phyloP scores from a whole-genome alignment of 257 asterid genomes.

The Knoxia roxburghii region DNA sequence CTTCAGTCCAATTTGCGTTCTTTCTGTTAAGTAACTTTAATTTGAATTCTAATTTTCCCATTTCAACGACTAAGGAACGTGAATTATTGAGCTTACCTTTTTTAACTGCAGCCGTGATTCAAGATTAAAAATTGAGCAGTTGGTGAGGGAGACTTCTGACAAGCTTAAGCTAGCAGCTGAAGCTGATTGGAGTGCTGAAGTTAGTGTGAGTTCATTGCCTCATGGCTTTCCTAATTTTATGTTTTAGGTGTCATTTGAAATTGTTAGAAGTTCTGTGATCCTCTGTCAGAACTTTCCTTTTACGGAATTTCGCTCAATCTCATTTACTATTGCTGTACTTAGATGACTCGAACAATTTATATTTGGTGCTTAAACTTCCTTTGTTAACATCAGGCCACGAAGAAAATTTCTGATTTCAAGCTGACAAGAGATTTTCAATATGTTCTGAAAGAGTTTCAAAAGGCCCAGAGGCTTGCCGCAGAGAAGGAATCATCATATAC shows the following conservation, averaged over 20 bases:
- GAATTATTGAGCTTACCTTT: not conserved
- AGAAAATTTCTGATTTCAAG: constrained; percentile 48
- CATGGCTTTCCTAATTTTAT: not conserved
- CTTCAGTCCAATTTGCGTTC: not conserved
- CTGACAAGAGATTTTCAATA: constrained; percentile 52
- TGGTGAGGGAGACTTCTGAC: constrained; percentile 39
- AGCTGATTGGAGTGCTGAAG: constrained; percentile 21
- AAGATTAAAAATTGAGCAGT: constrained; percentile 29
- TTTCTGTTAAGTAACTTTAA: not conserved
- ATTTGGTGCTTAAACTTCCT: not conserved
- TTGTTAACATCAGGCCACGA: constrained; percentile 32
- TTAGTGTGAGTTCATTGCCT: not conserved
- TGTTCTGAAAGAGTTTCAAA: constrained; percentile 50
- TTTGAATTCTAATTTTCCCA: not conserved
- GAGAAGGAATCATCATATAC: constrained; percentile 36
- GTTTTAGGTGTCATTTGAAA: not conserved
- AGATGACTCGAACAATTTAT: not conserved
- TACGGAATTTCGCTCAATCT: not conserved
- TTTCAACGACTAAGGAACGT: not conserved
- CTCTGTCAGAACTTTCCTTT: not conserved
- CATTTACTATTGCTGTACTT: not conserved
- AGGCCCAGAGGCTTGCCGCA: constrained; percentile 50
- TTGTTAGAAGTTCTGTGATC: not conserved
- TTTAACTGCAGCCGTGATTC: constrained; percentile 16
- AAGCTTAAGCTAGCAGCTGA: constrained; percentile 30